phyloP scores from a whole-genome alignment of 83 land plant genomes.

The Picea abies region DNA sequence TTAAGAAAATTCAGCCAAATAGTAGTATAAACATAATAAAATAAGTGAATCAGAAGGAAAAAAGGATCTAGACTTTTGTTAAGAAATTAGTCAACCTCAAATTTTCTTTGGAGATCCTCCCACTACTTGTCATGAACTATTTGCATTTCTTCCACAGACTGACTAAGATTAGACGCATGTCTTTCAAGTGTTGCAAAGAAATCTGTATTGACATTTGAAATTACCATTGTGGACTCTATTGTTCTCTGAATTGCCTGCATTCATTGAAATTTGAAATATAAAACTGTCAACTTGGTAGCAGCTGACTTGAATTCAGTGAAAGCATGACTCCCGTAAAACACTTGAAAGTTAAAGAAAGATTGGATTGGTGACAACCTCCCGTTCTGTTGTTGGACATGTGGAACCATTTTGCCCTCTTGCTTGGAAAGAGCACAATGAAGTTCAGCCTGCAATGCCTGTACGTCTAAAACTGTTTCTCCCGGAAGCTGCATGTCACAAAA shows the following conservation, averaged over 20 bases:
- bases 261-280: neutral
- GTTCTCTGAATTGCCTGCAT: constrained; percentile 58
- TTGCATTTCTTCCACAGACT: constrained; percentile 53
- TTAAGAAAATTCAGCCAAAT: too few species aligned
- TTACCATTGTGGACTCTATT: constrained; percentile 52
- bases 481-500: constrained; percentile 43
- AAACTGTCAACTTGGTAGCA: neutral
- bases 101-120: constrained; percentile 62
- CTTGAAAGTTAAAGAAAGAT: neutral
- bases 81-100: constrained; percentile 35
- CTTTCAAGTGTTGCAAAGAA: constrained; percentile 56
- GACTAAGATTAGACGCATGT: constrained; percentile 52
- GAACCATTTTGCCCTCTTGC: constrained; percentile 50
- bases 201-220: constrained; percentile 45
- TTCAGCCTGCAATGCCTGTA: constrained; percentile 38
- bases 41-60: neutral
- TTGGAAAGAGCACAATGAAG: constrained; percentile 58
- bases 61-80: neutral
- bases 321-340: neutral
- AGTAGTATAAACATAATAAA: neutral
- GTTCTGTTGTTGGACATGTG: constrained; percentile 55
- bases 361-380: constrained; percentile 42
- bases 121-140: constrained; percentile 44
- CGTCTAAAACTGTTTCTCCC: constrained; percentile 54
- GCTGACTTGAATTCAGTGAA: neutral